These are phyloP conservation scores for Oryza glumipatula DNA, from an alignment of 176 grass and related monocot genomes.

Conservation along the genomic window DNA sequence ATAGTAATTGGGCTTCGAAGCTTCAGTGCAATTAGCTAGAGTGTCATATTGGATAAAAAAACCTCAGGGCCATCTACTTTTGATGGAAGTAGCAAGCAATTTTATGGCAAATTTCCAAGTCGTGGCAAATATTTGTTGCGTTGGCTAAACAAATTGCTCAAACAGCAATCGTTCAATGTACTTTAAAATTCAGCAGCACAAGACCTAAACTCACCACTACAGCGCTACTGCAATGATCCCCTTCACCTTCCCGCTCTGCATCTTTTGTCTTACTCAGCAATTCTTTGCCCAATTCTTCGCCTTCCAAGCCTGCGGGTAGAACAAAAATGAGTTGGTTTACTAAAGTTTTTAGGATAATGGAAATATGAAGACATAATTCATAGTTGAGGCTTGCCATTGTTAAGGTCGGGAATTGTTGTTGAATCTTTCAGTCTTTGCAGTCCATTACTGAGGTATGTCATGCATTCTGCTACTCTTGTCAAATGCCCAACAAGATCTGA, in stretches of 20 bases:
- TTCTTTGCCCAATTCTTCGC: not conserved
- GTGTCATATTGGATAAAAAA: not conserved
- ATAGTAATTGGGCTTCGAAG: not conserved
- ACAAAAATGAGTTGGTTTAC: constrained; percentile 7
- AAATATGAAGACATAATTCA: constrained; percentile 6
- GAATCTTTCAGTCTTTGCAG: constrained; percentile 34
- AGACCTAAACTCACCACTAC: constrained; percentile 7
- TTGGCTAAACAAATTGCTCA: constrained; percentile 4
- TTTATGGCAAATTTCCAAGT: constrained; percentile 10
- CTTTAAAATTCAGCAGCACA: constrained; percentile 4
- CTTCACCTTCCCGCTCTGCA: not conserved
- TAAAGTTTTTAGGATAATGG: constrained; percentile 17
- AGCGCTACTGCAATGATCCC: not conserved
- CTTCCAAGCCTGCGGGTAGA: not conserved
- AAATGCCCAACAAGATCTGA: not conserved
- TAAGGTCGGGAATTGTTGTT: constrained; percentile 42
- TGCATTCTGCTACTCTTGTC: not conserved
- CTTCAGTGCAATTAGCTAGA: constrained; percentile 1
- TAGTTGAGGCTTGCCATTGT: constrained; percentile 24
- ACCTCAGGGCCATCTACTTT: not conserved
- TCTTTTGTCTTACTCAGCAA: not conserved
- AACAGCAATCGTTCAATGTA: not conserved
- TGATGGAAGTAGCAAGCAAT: not conserved
- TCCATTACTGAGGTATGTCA: constrained; percentile 8
- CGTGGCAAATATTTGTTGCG: not conserved